A percentile compares a stretch with the other conserved stretches of the same genome.
Evolutionary conservation across 345 rosid genomes (phyloP).

Genomic region (Bruguiera sexangula): DNA sequence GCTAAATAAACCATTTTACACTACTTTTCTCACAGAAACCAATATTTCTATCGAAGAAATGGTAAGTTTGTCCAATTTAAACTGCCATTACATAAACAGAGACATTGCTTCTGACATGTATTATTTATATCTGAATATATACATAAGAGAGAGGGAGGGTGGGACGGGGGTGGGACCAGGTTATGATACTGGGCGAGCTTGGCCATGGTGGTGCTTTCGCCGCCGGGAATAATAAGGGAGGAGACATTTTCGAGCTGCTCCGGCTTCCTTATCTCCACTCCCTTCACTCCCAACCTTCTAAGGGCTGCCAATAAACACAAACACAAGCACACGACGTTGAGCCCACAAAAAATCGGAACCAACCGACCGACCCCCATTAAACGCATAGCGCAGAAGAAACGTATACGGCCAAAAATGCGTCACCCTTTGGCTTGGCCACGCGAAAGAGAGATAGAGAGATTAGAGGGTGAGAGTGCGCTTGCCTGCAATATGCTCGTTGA

Average conservation of each 20-base stretch:
- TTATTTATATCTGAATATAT: neutral
- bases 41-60: no score
- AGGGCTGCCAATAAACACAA: conserved; percentile 39
- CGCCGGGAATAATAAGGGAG: conserved; percentile 95
- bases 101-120: no score
- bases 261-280: conserved; percentile 82
- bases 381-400: no score
- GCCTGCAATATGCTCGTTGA: conserved; percentile 95
- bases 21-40: no score
- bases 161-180: conserved; percentile 38
- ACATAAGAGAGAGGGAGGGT: neutral
- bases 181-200: conserved; percentile 88
- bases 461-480: conserved; percentile 2
- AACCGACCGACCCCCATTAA: neutral
- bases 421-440: no score
- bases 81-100: no score
- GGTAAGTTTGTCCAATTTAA: no score
- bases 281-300: conserved; percentile 78
- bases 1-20: no score
- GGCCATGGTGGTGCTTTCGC: conserved; percentile 99
- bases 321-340: neutral
- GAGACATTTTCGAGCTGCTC: conserved; percentile 66
- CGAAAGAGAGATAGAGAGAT: neutral
- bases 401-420: no score
- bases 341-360: neutral